Evolutionary conservation across 139 green algal genomes (phyloP), one percentile per base, ranked within the genome.

Genomic region (Chlamydomonas sp.): DNA sequence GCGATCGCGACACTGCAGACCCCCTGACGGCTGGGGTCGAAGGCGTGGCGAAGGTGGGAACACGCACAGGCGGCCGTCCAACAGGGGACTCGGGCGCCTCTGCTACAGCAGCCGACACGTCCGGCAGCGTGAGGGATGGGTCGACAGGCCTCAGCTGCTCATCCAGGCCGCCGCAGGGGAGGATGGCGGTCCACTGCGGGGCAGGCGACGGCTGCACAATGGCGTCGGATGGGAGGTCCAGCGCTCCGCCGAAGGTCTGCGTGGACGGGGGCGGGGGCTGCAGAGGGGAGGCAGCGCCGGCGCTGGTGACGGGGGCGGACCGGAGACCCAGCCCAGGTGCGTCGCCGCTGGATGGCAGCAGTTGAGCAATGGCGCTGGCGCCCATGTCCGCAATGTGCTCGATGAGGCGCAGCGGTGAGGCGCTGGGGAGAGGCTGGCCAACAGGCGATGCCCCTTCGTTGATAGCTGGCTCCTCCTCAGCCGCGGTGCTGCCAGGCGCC

Each of bases 41-140:
- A 31, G 83, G 83, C 62, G 62, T 87, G 60, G 83, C 83, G 49
- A 81, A 87, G 16, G 83, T 87, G 4, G 83, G 83, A 12, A 87
- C 0, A 1, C 83, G 61, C 77, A 8, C 60, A 17, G 15, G 62
- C 15, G 60, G 78, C 62, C 17, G 78, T 17, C 20, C 6, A 71
- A 49, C 12, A 16, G 75, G 58, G 58, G 59, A 80, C 76, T 83
- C 12, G 6, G 61, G 20, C 61, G 61, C 62, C 20, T 8, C 60
- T 3, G 60, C 59, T 14, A 60, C 77, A 5, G 60, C 4, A 14
- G 59, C 1, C 77, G 57, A 1, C 77, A 58, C 17, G 31, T 31
- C 2, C 74, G 62, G 8, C 2, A 12, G n/a, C 16, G 72, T 3
- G n/a, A 16, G 7, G 72, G 7, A 7, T 49, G 62, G n/a, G 6